phyloP scores from a whole-genome alignment of 441 rosid species.

The Kokia cookei region DNA sequence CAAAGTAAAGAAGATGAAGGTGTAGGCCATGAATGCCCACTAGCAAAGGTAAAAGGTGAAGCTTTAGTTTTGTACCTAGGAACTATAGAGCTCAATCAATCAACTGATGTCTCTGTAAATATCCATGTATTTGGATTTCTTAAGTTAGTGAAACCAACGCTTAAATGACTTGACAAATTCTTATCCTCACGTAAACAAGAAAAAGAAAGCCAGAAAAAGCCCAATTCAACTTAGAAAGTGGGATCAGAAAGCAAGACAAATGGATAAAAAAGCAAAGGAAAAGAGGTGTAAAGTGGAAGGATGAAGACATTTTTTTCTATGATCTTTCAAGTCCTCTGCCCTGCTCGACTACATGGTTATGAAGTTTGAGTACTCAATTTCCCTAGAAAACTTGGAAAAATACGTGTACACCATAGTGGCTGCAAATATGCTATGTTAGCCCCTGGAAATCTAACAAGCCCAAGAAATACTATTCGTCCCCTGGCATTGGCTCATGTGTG shows the following conservation, averaged over 20 bases:
- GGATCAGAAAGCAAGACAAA: slow-evolving; percentile 17
- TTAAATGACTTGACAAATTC: too few species aligned
- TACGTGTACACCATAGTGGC: background rate
- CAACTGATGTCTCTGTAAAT: too few species aligned
- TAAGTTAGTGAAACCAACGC: too few species aligned
- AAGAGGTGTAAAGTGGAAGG: background rate
- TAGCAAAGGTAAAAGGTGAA: too few species aligned
- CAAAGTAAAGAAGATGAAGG: too few species aligned
- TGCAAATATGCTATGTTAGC: background rate
- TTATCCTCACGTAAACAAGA: too few species aligned
- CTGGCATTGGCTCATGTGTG: slow-evolving; percentile 3
- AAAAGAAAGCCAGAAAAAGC: too few species aligned
- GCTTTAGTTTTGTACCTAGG: too few species aligned
- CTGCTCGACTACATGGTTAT: background rate
- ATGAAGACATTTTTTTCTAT: background rate
- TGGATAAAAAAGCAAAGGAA: slow-evolving; percentile 6
- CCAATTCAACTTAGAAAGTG: background rate
- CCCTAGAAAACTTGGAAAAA: background rate
- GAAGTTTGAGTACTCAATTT: slow-evolving; percentile 3
- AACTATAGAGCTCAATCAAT: too few species aligned
- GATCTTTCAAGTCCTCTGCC: background rate
- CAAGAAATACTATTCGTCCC: background rate
- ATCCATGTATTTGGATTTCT: too few species aligned
- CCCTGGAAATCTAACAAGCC: background rate
- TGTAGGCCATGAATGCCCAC: too few species aligned